Evolutionary conservation across 2,329 filamentous ascomycete genomes (phyloP), one percentile per base, ranked within the genome.

Genomic region (Thyridium curvatum): DNA sequence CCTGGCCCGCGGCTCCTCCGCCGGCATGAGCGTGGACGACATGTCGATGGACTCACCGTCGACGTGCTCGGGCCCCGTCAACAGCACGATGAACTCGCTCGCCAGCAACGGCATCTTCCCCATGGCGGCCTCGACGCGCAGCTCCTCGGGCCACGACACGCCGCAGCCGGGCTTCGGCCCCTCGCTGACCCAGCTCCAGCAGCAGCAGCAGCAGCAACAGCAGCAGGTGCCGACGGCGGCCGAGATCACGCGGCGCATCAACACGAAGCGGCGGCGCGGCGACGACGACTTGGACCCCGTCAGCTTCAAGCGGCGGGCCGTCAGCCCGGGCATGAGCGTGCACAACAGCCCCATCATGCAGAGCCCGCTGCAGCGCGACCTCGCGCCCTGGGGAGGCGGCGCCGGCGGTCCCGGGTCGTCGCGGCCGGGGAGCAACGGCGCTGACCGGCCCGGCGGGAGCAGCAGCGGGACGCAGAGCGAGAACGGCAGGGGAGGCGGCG

Each of bases 251-350:
- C 75, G 86, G 8, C 85, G 88, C 44, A 82, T 88, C 38, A 82
- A 86, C 58, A 79, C 76, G 59, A 93, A 91, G 59, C 81, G 91
- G n/a, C 78, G 88, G 16, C 76, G 89, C 17, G 49, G 48, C 40
- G 91, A 96, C 45, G 89, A 95, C 53, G 90, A 96, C 52, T 84
- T 95, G 41, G 90, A 97, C 56, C 83, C 86, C 2, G 75, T 82
- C 30, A 86, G 83, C 44, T 90, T 96, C 67, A 97, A 97, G 64
- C 78, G 91, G 13, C 79, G 91, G 32, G 91, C 91, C 17, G 91
- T 97, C 3, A 93, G 86, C 42, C 91, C 91, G 1, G 87, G 90
- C 13, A 82, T 96, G 71, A 94, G 88, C 58, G 83, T 84, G 2
- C 88, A 94, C 52, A 94, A 91, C 61, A 94, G 86, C 45, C 91